Base-by-base conservation (phyloP, 208 protist species). In the Trypanosoma platydactyli region DNA sequence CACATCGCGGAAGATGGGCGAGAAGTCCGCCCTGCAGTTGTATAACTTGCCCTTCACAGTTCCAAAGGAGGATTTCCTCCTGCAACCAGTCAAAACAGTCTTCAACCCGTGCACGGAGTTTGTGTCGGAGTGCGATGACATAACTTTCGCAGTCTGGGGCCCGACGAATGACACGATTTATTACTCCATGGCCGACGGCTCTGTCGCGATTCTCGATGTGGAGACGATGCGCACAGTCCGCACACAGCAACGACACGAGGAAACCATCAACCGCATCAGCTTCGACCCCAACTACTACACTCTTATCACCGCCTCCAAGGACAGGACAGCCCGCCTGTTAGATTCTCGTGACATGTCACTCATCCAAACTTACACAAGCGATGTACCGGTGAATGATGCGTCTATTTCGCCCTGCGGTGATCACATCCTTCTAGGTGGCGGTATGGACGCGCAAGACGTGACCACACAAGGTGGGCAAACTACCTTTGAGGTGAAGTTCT, bases 401-500 rank as follows among this genome's bases (percentile, higher is more conserved):
- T 89, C 86, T 46, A 98, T 99, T 70, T 97, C 91, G 38, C 97
- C 97, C 18, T 79, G 68, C 27, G 69, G 79, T 22, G 82, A 95
- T 69, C 94, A 96, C 76, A 73, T 99, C 27, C 85, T 99, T 45
- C 63, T 99, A 41, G 98, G 96, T 40, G 98, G 98, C 77, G 98
- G 98, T 80, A 96, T 99, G 79, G 95, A 98, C 22, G 97, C 98
- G 3, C 83, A 82, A 38, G 77, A 88, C 62, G 98, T 99, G 50
- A 99, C 98, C 7, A 97, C 97, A 13, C 64, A 84, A 61, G 84
- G 84, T 59, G 81, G 92, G 41, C 75, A 84, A 44, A 93, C 91
- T 60, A 97, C 93, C 55, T 99, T 99, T 75, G 92, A 98, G 68
- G 94, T 96, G 41, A 93, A 94, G 73, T 98, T 99, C 73, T 99